Base-by-base conservation (phyloP, 2,329 filamentous ascomycete genomes). In the Apiospora rasikravindrae region DNA sequence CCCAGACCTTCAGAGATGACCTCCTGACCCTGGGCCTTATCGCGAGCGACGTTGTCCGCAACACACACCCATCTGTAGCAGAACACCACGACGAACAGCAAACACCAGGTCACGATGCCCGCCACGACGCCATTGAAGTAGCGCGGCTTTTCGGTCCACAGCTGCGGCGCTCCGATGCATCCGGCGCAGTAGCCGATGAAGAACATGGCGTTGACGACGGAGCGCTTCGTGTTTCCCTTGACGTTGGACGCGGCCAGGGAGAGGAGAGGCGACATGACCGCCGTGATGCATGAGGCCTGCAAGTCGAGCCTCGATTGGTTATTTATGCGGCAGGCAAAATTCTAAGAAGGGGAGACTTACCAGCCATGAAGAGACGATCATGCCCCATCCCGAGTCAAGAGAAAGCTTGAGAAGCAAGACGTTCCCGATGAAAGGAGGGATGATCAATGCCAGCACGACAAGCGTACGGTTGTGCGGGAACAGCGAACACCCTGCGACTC, bases 221-320 rank as follows among this genome's bases (percentile, higher is more conserved):
- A 79, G 4, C 84, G 83, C 75, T 88, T 88, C 0, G 86, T 88
- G 75, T 88, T 88, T 0, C 86, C 86, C 69, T 86, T 85, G 37
- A 87, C 82, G 71, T 88, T 88, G 3, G 85, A 87, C 0, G 85
- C 85, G 1, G 80, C 81, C 1, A 87, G 80, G 1, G 80, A 83
- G 11, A 86, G 80, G 0, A 85, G 79, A 29, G 85, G 82, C 4
- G 81, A 83, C 82, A 82, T 83, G 44, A 80, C 76, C 40, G 82
- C 79, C 11, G 83, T 83, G 72, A 86, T 85, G 70, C 82, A 84
- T 1, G 83, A 85, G 37, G 83, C 80, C 78, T 82, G 4, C 33
- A 67, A 1, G 16, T 37, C 33, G 10, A 24, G 8, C 2, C 3
- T 0, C 4, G 29, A n/a, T 40, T n/a, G 24, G 19, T 37, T 7